Evolutionary conservation across 2,329 filamentous ascomycete species (phyloP).

Genomic region (Fusarium continuum): DNA sequence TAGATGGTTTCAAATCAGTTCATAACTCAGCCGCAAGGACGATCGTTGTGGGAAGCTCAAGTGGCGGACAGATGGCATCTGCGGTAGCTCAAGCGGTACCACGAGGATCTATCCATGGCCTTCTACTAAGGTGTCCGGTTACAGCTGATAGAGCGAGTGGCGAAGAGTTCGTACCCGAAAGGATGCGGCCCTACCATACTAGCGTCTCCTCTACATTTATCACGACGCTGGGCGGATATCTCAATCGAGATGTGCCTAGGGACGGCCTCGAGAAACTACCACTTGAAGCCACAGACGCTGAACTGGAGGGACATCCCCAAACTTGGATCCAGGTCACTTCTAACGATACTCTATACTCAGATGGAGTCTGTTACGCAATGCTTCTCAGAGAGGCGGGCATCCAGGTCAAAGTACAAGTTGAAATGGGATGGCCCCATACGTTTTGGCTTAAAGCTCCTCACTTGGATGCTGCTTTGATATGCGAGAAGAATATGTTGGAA

Average conservation of each 20-base stretch:
- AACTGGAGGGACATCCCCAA: constrained; percentile 49
- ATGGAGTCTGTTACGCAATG: constrained; percentile 60
- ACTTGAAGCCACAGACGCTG: constrained; percentile 48
- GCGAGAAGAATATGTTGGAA: constrained; percentile 54
- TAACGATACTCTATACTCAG: constrained; percentile 62
- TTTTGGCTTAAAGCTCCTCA: constrained; percentile 60
- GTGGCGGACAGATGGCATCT: constrained; percentile 59
- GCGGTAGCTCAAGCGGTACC: constrained; percentile 51
- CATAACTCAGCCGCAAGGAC: constrained; percentile 32
- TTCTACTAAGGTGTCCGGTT: constrained; percentile 59
- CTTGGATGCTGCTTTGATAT: constrained; percentile 52
- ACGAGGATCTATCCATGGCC: constrained; percentile 48
- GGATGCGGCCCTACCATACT: constrained; percentile 51
- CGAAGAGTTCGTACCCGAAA: constrained; percentile 49
- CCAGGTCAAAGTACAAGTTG: constrained; percentile 54
- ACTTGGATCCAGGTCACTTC: constrained; percentile 61
- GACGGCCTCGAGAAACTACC: constrained; percentile 55
- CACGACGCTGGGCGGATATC: constrained; percentile 48
- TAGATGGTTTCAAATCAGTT: constrained; percentile 47
- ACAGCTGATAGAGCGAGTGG: constrained; percentile 55
- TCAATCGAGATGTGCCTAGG: constrained; percentile 48
- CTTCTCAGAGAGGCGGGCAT: constrained; percentile 51
- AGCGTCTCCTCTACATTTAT: constrained; percentile 52
- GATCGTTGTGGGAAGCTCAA: constrained; percentile 57
- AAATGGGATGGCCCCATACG: constrained; percentile 60